These are phyloP conservation scores for Xylaria curta DNA, from an alignment of 495 filamentous ascomycete genomes.

Conservation along the genomic window DNA sequence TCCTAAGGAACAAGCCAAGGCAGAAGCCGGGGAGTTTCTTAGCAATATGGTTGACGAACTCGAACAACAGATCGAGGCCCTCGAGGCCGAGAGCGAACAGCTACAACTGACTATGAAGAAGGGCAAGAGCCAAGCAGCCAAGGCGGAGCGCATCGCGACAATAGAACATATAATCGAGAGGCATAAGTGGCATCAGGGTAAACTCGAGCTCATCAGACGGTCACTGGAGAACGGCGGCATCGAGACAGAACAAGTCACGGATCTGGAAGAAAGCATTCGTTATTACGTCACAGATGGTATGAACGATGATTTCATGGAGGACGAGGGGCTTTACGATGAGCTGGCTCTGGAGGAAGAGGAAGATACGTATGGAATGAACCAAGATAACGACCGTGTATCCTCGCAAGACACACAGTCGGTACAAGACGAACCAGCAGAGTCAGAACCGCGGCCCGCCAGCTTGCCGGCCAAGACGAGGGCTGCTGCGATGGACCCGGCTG, in stretches of 20 bases:
- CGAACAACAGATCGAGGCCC: constrained; percentile 86
- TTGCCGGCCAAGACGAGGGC: constrained; percentile 61
- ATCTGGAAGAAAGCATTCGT: constrained; percentile 87
- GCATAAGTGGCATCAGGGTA: constrained; percentile 95
- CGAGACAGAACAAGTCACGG: constrained; percentile 81
- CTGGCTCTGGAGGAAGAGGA: constrained; percentile 91
- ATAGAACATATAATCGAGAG: constrained; percentile 84
- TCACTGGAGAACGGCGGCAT: constrained; percentile 91
- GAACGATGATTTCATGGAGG: constrained; percentile 86
- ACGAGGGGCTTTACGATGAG: constrained; percentile 93
- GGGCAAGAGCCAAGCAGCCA: constrained; percentile 81
- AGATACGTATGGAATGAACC: constrained; percentile 77
- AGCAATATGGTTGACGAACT: constrained; percentile 89
- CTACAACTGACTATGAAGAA: constrained; percentile 92
- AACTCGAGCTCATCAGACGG: constrained; percentile 88
- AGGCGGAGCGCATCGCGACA: constrained; percentile 85
- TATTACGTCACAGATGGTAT: constrained; percentile 94
- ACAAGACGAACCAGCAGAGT: constrained; percentile 79
- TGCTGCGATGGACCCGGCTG: constrained; percentile 54
- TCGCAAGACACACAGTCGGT: constrained; percentile 95
- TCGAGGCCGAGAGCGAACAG: constrained; percentile 89
- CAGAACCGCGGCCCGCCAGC: constrained; percentile 60
- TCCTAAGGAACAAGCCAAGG: constrained; percentile 91
- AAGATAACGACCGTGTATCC: constrained; percentile 84
- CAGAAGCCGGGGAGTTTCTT: constrained; percentile 84